Evolutionary conservation across 2,329 filamentous ascomycete genomes (phyloP).

Genomic region (Pleomassaria siparia): DNA sequence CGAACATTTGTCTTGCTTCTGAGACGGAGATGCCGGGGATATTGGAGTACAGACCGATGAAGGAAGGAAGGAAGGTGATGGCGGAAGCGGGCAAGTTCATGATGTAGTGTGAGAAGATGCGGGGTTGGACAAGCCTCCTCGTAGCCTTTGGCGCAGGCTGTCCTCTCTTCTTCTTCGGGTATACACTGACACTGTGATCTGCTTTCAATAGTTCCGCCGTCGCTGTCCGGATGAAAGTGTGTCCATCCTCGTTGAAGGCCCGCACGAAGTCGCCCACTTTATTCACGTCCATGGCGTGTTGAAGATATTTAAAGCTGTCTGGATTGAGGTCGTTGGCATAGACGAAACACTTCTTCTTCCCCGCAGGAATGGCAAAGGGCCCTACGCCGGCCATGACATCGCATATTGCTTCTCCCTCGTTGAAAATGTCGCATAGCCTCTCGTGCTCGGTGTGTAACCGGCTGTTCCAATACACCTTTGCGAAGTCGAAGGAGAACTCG

Average conservation of each 20-base stretch:
- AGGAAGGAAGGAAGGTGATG: conserved; percentile 76
- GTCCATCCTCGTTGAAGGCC: conserved; percentile 80
- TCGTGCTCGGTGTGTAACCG: conserved; percentile 87
- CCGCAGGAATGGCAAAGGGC: conserved; percentile 89
- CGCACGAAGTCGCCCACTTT: conserved; percentile 74
- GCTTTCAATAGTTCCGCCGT: conserved; percentile 59
- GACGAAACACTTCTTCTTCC: conserved; percentile 86
- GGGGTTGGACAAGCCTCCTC: conserved; percentile 58
- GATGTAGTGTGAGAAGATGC: conserved; percentile 86
- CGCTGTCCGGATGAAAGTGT: conserved; percentile 73
- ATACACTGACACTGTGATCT: conserved; percentile 53
- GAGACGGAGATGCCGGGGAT: conserved; percentile 37
- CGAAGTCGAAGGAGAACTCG: conserved; percentile 89
- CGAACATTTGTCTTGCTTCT: conserved; percentile 34
- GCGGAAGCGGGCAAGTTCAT: conserved; percentile 96
- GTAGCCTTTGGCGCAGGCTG: conserved; percentile 30
- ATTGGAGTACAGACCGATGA: conserved; percentile 77
- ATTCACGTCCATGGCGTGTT: conserved; percentile 71
- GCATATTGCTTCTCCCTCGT: conserved; percentile 83
- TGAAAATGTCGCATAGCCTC: conserved; percentile 73
- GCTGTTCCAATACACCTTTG: conserved; percentile 98
- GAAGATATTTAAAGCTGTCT: conserved; percentile 74
- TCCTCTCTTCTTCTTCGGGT: conserved; percentile 36
- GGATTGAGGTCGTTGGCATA: conserved; percentile 98
- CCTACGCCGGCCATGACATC: conserved; percentile 98